A percentile compares a stretch with the other conserved stretches of the same genome.
Conservation (phyloP, 805 yeast species). For the Kuraishia cidri region DNA sequence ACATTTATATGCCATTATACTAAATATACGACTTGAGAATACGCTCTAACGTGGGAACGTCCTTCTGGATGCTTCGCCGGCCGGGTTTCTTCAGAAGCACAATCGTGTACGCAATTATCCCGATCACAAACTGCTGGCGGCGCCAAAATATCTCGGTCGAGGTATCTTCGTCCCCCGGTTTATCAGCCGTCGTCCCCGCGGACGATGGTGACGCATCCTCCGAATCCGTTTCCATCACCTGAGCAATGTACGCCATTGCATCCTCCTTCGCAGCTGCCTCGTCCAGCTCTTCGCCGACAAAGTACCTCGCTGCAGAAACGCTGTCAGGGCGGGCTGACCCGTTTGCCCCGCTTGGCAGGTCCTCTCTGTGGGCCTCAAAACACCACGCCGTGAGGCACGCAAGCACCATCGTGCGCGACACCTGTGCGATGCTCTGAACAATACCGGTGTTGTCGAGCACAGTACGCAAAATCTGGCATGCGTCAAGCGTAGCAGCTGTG, state of each 20-base stretch:
- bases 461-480: slow-evolving; percentile 17
- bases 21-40: no score
- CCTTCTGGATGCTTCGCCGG: no score
- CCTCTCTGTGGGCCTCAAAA: slow-evolving; percentile 9
- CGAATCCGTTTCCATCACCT: slow-evolving; percentile 7
- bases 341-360: no score
- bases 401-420: slow-evolving; percentile 8
- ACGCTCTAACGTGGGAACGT: no score
- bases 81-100: no score
- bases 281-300: slow-evolving; percentile 3
- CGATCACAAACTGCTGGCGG: background rate
- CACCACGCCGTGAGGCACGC: slow-evolving; percentile 9
- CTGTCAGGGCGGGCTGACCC: slow-evolving; percentile 3
- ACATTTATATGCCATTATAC: no score
- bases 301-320: background rate
- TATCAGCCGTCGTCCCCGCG: background rate
- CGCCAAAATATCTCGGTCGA: background rate
- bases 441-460: slow-evolving; percentile 14
- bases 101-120: background rate
- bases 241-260: slow-evolving; percentile 8
- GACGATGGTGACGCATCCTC: background rate
- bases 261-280: slow-evolving; percentile 7
- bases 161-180: no score
- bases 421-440: slow-evolving; percentile 13
- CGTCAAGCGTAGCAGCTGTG: slow-evolving; percentile 10